A percentile compares a stretch with the other conserved stretches of the same genome.
These are phyloP conservation scores for Cordyceps tenuipes DNA, from an alignment of 2,329 filamentous ascomycete genomes.

Conservation along the genomic window DNA sequence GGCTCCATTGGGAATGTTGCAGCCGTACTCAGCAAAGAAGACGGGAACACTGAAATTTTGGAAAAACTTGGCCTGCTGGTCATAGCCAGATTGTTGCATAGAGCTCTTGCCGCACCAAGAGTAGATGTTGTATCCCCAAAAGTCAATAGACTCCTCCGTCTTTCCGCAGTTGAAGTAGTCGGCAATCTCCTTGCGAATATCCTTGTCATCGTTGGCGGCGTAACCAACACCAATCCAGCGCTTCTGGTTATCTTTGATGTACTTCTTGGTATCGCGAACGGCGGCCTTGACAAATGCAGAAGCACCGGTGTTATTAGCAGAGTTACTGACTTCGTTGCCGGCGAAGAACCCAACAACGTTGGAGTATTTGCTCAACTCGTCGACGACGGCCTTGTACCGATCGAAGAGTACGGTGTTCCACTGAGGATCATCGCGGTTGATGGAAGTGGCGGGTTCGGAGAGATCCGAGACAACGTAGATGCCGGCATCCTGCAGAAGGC, in stretches of 20 bases:
- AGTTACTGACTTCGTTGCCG: conserved; percentile 94
- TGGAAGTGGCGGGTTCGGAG: conserved; percentile 70
- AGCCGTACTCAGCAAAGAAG: conserved; percentile 99
- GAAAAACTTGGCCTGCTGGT: conserved; percentile 79
- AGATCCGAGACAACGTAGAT: conserved; percentile 96
- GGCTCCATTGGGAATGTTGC: conserved; percentile 59
- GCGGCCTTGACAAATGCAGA: conserved; percentile 96
- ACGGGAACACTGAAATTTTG: conserved; percentile 81
- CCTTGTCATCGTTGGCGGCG: conserved; percentile 85
- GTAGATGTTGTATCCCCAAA: conserved; percentile 99
- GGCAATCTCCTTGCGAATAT: conserved; percentile 73
- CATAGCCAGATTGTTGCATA: conserved; percentile 70
- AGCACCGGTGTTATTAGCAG: conserved; percentile 76
- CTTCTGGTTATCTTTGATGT: conserved; percentile 76
- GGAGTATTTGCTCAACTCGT: conserved; percentile 70
- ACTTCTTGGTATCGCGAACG: conserved; percentile 89
- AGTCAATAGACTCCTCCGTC: conserved; percentile 66
- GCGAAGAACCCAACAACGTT: conserved; percentile 98
- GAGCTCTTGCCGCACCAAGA: conserved; percentile 90
- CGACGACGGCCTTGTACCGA: conserved; percentile 78
- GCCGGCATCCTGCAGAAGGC: conserved; percentile 67
- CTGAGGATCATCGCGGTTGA: conserved; percentile 68
- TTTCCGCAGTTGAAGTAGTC: conserved; percentile 90
- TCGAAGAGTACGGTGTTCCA: conserved; percentile 75
- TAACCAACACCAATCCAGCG: conserved; percentile 85